Evolutionary conservation across 257 asterid species (phyloP).

Genomic region (Capsicum chinense): DNA sequence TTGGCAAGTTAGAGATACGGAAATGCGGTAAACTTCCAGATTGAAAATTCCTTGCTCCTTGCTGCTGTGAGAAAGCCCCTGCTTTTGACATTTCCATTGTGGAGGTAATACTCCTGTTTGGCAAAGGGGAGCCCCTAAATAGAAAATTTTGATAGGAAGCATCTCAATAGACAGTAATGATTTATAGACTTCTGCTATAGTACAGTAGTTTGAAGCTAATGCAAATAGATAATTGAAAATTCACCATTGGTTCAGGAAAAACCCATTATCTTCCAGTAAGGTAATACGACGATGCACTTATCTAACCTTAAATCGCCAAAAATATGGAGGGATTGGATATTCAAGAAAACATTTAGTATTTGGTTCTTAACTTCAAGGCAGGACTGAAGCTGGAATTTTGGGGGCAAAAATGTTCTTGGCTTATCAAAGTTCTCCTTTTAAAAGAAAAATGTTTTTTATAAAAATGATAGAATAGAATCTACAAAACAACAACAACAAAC

Average conservation of each 20-base stretch:
- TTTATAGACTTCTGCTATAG: background rate
- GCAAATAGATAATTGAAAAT: background rate
- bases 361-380: background rate
- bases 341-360: background rate
- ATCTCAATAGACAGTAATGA: background rate
- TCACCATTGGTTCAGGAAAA: background rate
- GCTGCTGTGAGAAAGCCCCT: slow-evolving; percentile 46
- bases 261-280: background rate
- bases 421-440: background rate
- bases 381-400: slow-evolving; percentile 13
- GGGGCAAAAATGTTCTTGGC: background rate
- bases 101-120: slow-evolving; percentile 40
- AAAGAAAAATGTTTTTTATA: background rate
- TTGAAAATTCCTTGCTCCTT: slow-evolving; percentile 47
- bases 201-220: slow-evolving; percentile 3
- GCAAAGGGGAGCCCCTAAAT: slow-evolving; percentile 48
- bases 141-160: background rate
- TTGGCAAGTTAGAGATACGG: slow-evolving; percentile 40
- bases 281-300: background rate
- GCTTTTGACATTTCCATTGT: slow-evolving; percentile 38
- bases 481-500: background rate
- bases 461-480: background rate
- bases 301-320: background rate
- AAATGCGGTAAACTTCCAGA: slow-evolving; percentile 35
- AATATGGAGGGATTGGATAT: slow-evolving; percentile 1